phyloP scores from a whole-genome alignment of 2,329 filamentous ascomycete species.

The Hypoxylon sp. region DNA sequence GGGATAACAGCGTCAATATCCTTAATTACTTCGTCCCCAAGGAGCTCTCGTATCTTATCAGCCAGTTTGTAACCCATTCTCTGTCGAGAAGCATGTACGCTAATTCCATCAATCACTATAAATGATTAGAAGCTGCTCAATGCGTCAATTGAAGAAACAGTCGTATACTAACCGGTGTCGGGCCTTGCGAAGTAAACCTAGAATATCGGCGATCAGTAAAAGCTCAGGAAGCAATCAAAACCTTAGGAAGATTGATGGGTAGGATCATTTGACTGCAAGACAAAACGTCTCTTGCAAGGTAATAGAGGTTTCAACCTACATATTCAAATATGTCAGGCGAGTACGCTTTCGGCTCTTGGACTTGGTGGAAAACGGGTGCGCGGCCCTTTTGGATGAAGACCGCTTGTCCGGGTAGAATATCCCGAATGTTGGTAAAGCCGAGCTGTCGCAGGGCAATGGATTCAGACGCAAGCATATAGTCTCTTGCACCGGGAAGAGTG shows the following conservation, averaged over 20 bases:
- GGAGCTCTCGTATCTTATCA: constrained; percentile 73
- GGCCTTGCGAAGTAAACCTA: constrained; percentile 83
- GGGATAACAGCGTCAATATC: constrained; percentile 76
- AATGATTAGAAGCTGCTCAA: constrained; percentile 9
- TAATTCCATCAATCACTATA: constrained; percentile 42
- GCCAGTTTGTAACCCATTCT: constrained; percentile 83
- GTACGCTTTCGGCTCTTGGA: constrained; percentile 74
- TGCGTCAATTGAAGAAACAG: background rate
- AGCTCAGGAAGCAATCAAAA: background rate
- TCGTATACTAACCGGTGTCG: constrained; percentile 64
- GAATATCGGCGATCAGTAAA: constrained; percentile 62
- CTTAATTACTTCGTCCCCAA: constrained; percentile 74
- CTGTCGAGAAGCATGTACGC: constrained; percentile 72
- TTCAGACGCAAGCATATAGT: constrained; percentile 88
- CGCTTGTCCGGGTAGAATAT: constrained; percentile 81
- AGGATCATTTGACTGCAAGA: background rate
- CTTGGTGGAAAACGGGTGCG: constrained; percentile 78
- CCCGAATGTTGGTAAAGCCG: constrained; percentile 77
- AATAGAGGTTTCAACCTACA: constrained; percentile 52
- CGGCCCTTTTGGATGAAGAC: constrained; percentile 83
- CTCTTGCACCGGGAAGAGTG: constrained; percentile 69
- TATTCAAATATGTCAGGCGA: constrained; percentile 82
- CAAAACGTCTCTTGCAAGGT: background rate
- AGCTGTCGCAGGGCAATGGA: constrained; percentile 81
- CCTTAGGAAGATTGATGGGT: background rate